Percentiles rank a stretch among this genome's conserved stretches.
Evolutionary conservation across 805 yeast genomes (phyloP).

Genomic region (Vanderwaltozyma polyspora): DNA sequence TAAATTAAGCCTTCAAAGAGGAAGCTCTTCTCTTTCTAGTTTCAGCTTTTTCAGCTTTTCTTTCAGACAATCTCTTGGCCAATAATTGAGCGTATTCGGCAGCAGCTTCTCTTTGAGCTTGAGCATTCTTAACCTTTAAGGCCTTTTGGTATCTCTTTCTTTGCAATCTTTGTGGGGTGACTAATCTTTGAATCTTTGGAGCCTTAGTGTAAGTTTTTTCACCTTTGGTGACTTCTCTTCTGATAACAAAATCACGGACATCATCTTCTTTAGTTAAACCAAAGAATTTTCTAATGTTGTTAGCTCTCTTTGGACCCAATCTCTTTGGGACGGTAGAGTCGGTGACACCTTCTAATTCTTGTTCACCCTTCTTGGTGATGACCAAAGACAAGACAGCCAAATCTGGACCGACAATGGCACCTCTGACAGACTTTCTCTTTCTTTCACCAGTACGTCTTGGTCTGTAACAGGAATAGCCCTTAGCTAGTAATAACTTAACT

Average conservation of each 20-base stretch:
- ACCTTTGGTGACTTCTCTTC: conserved; percentile 97
- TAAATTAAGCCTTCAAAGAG: conserved; percentile 75
- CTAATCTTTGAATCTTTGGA: conserved; percentile 99
- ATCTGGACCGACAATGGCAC: conserved; percentile 96
- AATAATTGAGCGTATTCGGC: conserved; percentile 98
- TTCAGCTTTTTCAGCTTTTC: conserved; percentile 97
- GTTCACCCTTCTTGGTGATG: conserved; percentile 94
- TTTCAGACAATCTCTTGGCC: conserved; percentile 96
- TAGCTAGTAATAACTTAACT: conserved; percentile 87
- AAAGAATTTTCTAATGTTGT: conserved; percentile 99
- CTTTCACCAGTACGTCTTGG: conserved; percentile 99
- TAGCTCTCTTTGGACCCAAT: conserved; percentile 99
- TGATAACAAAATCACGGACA: conserved; percentile 74
- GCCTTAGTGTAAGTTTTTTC: conserved; percentile 99
- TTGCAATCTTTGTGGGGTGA: conserved; percentile 97
- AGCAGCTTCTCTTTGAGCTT: conserved; percentile 99
- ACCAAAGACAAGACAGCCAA: conserved; percentile 90
- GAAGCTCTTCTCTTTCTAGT: conserved; percentile 99
- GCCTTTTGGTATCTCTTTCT: conserved; percentile 97
- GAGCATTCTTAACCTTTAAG: conserved; percentile 91
- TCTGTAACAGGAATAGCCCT: conserved; percentile 98
- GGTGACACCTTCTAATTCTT: conserved; percentile 92
- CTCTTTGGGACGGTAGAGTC: conserved; percentile 94
- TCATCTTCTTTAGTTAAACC: conserved; percentile 52
- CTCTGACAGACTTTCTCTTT: conserved; percentile 99